These are phyloP conservation scores for Fusarium beomiforme DNA, from an alignment of 2,329 filamentous ascomycete species.

Conservation along the genomic window DNA sequence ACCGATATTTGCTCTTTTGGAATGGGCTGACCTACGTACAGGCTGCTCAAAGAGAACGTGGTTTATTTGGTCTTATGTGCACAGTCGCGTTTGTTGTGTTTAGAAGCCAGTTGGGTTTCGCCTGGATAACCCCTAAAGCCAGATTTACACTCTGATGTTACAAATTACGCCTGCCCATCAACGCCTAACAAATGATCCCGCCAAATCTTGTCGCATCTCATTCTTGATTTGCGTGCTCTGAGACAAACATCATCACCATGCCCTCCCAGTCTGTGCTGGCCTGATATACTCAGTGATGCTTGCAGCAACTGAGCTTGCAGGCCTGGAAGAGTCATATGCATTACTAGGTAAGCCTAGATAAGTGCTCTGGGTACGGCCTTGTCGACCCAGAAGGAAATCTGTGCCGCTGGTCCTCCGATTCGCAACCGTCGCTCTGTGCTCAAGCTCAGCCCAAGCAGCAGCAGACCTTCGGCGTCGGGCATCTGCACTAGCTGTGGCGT, in stretches of 20 bases:
- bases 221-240: background rate
- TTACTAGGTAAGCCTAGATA: slow-evolving; percentile 23
- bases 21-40: background rate
- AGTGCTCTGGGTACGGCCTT: slow-evolving; percentile 14
- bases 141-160: slow-evolving; percentile 1
- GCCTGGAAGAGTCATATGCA: slow-evolving; percentile 14
- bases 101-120: background rate
- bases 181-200: background rate
- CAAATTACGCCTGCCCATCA: slow-evolving; percentile 13
- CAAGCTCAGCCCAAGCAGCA: slow-evolving; percentile 32
- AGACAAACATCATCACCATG: slow-evolving; percentile 7
- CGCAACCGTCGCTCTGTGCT: slow-evolving; percentile 9
- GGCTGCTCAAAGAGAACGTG: background rate
- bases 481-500: slow-evolving; percentile 18
- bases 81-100: background rate
- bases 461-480: slow-evolving; percentile 19
- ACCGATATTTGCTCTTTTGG: background rate
- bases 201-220: background rate
- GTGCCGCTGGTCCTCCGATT: slow-evolving; percentile 14
- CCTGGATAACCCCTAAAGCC: background rate
- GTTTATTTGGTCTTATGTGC: slow-evolving; percentile 2
- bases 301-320: slow-evolving; percentile 19
- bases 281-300: slow-evolving; percentile 35
- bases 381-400: slow-evolving; percentile 12
- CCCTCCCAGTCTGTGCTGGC: slow-evolving; percentile 13